Base-by-base conservation (phyloP, 768 basidiomycete species). In the Lyophyllum shimeji region DNA sequence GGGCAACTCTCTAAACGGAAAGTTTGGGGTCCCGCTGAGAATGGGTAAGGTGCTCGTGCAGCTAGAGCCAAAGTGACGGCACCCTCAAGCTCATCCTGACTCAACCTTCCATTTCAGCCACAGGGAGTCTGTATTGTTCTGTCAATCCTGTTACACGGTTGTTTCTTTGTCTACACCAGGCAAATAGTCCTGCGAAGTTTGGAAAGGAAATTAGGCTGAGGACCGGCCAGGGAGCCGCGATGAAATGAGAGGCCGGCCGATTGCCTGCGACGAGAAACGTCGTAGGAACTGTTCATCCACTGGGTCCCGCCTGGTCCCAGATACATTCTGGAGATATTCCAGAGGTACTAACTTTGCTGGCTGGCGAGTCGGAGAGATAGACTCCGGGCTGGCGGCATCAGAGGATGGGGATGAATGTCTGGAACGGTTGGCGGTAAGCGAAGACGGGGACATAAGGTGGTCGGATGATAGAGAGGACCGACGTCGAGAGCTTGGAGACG, bases 221-320 rank as follows among this genome's bases (percentile, higher is more conserved):
- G 46, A 17, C 46, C 27, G 25, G n/a, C 25, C 15, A 4, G 46
- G 46, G 4, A 27, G 46, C 27, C 34, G 48, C 13, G 42, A 23
- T 31, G 51, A 20, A 20, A 44, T 8, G 42, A 2, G 42, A 8
- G 59, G 11, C 11, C 53, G 46, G 5, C 54, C 33, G 0, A 58
- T 53, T 17, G 50, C 49, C 63, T 66, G 71, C 7, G 71, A 73
- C 39, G 77, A 73, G 63, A 89, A 84, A 23, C 82, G 80, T 60
- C 82, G 79, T 47, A 89, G 71, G 52, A 85, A 71, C 55, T 83
- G 82, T 61, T 87, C 86, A 63, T 88, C 87, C 21, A 77, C 74
- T 48, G 86, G 84, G 61, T 88, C 80, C 11, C 87, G 80, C 64
- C 78, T 71, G 17, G 81, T 79, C 27, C 75, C 79, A n/a, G 80